Evolutionary conservation across 129 eudicot species (phyloP).

Genomic region (Saposhnikovia divaricata): DNA sequence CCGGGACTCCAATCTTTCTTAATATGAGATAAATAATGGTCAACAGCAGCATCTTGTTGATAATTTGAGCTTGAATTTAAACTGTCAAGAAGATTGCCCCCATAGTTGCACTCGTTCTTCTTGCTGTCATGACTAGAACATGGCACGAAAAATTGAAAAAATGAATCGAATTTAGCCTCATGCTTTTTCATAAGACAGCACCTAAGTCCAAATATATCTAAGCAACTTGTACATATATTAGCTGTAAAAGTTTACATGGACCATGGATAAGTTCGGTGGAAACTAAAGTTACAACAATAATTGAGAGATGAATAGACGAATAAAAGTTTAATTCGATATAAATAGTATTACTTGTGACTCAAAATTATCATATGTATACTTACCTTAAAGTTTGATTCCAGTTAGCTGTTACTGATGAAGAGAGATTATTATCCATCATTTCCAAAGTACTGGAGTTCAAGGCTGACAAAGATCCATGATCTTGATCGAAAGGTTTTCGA

Average conservation of each 20-base stretch:
- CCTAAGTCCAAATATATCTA: slow-evolving; percentile 5
- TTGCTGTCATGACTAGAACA: slow-evolving; percentile 20
- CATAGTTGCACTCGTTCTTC: slow-evolving; percentile 23
- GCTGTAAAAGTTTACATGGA: slow-evolving; percentile 12
- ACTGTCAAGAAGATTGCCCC: slow-evolving; percentile 27
- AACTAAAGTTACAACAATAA: slow-evolving; percentile 16
- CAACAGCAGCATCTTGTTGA: slow-evolving; percentile 11
- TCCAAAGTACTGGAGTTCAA: slow-evolving; percentile 23
- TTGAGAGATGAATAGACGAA: slow-evolving; percentile 9
- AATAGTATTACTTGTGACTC: background rate
- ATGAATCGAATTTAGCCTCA: background rate
- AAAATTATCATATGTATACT: slow-evolving; percentile 9
- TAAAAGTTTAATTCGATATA: slow-evolving; percentile 1
- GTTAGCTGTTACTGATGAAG: slow-evolving; percentile 24
- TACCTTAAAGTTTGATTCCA: slow-evolving; percentile 39
- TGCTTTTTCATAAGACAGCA: slow-evolving; percentile 18
- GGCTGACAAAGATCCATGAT: background rate
- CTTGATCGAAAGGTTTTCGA: slow-evolving; percentile 7
- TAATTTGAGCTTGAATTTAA: slow-evolving; percentile 24
- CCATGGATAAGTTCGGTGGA: slow-evolving; percentile 10
- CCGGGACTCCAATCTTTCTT: slow-evolving; percentile 7
- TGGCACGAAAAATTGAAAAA: slow-evolving; percentile 15
- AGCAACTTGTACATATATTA: slow-evolving; percentile 10
- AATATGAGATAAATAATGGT: background rate
- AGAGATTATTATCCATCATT: slow-evolving; percentile 25